Base-by-base conservation (phyloP, 805 yeast genomes). In the Saccharomycopsis sp. region DNA sequence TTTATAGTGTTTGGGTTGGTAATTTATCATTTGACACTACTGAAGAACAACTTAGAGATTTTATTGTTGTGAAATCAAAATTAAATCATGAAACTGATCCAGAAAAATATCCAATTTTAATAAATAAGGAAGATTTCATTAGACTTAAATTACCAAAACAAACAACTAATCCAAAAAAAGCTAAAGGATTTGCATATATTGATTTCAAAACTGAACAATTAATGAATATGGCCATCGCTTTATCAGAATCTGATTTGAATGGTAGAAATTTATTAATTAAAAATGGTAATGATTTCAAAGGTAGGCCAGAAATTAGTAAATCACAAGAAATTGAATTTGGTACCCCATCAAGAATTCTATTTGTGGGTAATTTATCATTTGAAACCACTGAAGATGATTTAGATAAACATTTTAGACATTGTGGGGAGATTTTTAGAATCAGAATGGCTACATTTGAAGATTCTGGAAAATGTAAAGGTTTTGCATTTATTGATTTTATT, bases 401-500 rank as follows among this genome's bases (percentile, higher is more conserved):
- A 33, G 77, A 75, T 49, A 80, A 76, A 51, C 95, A 84, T 48
- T 89, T 89, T 66, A 80, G 81, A 59, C 89, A 81, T 53, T 87
- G 95, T 62, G 96, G 97, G 30, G 87, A 82, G 48, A 89, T 94
- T 44, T 62, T 67, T 21, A 74, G 74, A 49, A 74, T 89, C 40
- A 74, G 98, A 59, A 89, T 88, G 94, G 97, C 97, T 3, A 88
- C 98, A n/a, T 89, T 89, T 61, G 87, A 92, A 61, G 98, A 89
- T 57, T 66, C 82, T 37, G 97, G 96, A 1, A 89, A 88, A 57
- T 89, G 97, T 66, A 92, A 92, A 60, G 97, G 97, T 2, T 89
- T 89, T 64, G 87, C 95, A 1, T 89, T 92, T 54, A 64, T 89
- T 27, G 97, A 89, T 59, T 89, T 88, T 62, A 72, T 66, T 47